phyloP scores from a whole-genome alignment of 2,329 filamentous ascomycete species.

The Colletotrichum australisinense region DNA sequence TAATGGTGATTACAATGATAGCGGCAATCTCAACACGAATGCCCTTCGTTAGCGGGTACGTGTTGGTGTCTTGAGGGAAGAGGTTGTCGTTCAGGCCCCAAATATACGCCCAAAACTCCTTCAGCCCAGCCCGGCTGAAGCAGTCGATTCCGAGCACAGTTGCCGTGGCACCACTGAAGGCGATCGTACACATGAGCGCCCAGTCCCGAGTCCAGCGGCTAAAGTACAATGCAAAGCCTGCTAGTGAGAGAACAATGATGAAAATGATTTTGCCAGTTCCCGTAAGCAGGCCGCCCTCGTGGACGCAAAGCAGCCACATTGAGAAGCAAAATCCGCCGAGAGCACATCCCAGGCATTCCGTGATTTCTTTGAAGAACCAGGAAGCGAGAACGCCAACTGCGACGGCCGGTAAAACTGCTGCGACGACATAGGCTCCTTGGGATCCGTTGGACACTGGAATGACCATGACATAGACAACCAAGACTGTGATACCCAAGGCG shows the following conservation, averaged over 20 bases:
- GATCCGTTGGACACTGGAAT: conserved; percentile 79
- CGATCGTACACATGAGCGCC: conserved; percentile 79
- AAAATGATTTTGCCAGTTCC: conserved; percentile 72
- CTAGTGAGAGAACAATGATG: conserved; percentile 77
- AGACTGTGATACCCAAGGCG: conserved; percentile 79
- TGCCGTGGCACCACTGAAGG: conserved; percentile 85
- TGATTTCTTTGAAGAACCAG: conserved; percentile 81
- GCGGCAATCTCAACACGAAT: conserved; percentile 87
- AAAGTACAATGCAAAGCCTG: conserved; percentile 80
- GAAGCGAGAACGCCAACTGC: conserved; percentile 80
- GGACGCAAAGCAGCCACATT: conserved; percentile 91
- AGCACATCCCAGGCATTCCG: conserved; percentile 84
- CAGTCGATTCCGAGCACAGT: conserved; percentile 89
- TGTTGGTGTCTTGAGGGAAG: conserved; percentile 81
- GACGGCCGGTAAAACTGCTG: conserved; percentile 77
- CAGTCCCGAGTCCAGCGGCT: conserved; percentile 82
- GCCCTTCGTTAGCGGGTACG: conserved; percentile 87
- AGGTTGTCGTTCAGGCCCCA: conserved; percentile 85
- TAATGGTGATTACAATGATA: conserved; percentile 78
- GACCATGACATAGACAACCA: conserved; percentile 91
- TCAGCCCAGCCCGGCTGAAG: conserved; percentile 88
- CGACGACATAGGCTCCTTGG: conserved; percentile 89
- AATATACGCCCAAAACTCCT: conserved; percentile 95
- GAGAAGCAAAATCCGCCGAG: conserved; percentile 86
- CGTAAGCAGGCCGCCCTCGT: conserved; percentile 79